Evolutionary conservation across 208 protist species (phyloP), one percentile per base, ranked within the genome.

Genomic region (Trypanosoma lewisi): DNA sequence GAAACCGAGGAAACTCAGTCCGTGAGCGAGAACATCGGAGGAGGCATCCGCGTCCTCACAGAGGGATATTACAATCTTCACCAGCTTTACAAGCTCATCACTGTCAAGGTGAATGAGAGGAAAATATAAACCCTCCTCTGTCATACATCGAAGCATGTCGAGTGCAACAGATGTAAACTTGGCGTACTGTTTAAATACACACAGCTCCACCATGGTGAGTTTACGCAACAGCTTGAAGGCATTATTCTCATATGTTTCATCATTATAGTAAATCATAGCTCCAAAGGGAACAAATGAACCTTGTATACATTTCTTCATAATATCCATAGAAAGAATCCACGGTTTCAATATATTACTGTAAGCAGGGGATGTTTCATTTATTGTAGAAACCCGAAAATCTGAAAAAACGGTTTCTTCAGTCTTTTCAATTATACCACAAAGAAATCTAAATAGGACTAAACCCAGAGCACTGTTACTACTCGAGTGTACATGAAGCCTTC

Each of bases 241-340:
- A 19, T 76, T 82, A 68, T 70, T 77, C 65, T 95, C 88, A 76
- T 88, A 95, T 1, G 78, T 82, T n/a, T 88, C 75, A 53, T 95
- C 88, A 58, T 75, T 68, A 73, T 95, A 95, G 67, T 79, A 89
- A 53, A 74, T 75, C 88, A 95, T 95, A 5, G 88, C 88, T 1
- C 85, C 88, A 34, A 92, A 77, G 0, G 88, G 85, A 4, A 91
- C 81, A 66, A 91, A 92, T 45, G 72, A 75, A 16, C 75, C 80
- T 41, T 77, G 63, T 37, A 95, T 67, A 56, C 85, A 90, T 53
- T 63, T 70, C 33, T 76, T 77, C 48, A 92, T 51, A 41, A 80
- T 70, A 52, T 70, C 70, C 73, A 95, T 83, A 25, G 75, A 81
- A 42, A 92, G 65, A 21, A 78, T 78, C 41, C 90, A 70, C n/a